Conservation (phyloP, 1,139 yeast species). For the Sugiyamaella pinicola region DNA sequence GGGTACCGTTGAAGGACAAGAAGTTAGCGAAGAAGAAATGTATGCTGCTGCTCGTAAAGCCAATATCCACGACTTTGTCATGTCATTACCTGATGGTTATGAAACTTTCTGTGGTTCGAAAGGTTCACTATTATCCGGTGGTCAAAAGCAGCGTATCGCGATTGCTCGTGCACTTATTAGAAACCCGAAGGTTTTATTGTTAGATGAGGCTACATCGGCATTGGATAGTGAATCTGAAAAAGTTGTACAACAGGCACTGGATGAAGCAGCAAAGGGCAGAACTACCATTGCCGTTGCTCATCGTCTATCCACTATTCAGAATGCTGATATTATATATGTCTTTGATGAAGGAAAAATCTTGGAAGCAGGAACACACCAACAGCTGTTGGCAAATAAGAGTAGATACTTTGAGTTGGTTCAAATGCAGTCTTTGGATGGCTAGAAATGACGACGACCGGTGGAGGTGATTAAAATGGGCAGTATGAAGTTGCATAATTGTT, state of each 20-base stretch:
- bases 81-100: conserved; percentile 77
- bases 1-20: conserved; percentile 58
- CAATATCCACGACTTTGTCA: conserved; percentile 76
- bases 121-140: conserved; percentile 79
- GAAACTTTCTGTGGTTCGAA: conserved; percentile 83
- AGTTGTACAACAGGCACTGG: conserved; percentile 66
- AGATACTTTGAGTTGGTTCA: conserved; percentile 47
- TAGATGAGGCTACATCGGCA: conserved; percentile 84
- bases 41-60: conserved; percentile 74
- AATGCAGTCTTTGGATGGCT: conserved; percentile 41
- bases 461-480: neutral
- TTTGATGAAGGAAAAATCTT: conserved; percentile 69
- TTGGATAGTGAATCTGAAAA: conserved; percentile 81
- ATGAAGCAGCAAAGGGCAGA: conserved; percentile 63
- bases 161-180: conserved; percentile 76
- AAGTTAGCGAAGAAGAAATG: conserved; percentile 62
- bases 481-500: neutral
- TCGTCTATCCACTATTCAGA: conserved; percentile 84
- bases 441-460: neutral
- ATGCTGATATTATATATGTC: conserved; percentile 89
- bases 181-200: conserved; percentile 62
- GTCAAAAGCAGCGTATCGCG: conserved; percentile 80
- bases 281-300: conserved; percentile 92
- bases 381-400: conserved; percentile 43
- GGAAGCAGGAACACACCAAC: conserved; percentile 62